phyloP scores from a whole-genome alignment of 306 rosid species.

The Citrullus mucosospermus region DNA sequence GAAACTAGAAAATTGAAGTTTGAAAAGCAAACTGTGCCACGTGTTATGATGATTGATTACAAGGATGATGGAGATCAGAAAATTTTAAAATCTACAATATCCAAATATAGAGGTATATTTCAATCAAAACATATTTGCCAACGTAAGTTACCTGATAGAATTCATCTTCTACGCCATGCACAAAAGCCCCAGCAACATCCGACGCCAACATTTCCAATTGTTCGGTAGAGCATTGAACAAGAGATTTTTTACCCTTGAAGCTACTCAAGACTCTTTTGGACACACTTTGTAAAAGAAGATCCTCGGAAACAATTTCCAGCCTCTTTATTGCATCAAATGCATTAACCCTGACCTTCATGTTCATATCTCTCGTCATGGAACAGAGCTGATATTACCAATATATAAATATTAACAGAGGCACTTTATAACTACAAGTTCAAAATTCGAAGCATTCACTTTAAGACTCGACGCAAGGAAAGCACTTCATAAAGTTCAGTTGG shows the following conservation, averaged over 20 bases:
- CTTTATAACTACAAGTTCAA: not conserved
- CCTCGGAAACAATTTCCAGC: constrained; percentile 53
- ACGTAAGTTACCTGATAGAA: constrained; percentile 55
- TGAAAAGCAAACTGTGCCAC: not conserved
- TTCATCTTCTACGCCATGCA: constrained; percentile 97
- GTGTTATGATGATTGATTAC: not conserved
- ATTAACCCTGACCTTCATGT: constrained; percentile 62
- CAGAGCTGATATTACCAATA: constrained; percentile 44
- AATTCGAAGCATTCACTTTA: constrained; percentile 12
- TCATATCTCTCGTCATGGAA: constrained; percentile 84
- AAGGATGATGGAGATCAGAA: not conserved
- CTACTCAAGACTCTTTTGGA: constrained; percentile 50
- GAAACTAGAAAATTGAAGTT: not conserved
- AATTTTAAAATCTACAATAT: not conserved
- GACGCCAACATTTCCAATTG: constrained; percentile 32
- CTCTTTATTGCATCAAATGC: constrained; percentile 51
- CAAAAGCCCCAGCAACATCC: constrained; percentile 61
- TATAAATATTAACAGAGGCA: constrained; percentile 9
- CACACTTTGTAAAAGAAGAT: constrained; percentile 64
- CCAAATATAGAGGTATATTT: not conserved
- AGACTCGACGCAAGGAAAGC: constrained; percentile 4
- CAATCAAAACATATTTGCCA: not conserved
- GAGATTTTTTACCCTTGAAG: constrained; percentile 29
- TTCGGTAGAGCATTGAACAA: constrained; percentile 28
- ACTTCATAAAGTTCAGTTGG: constrained; percentile 18